A percentile compares a stretch with the other conserved stretches of the same genome.
phyloP scores from a whole-genome alignment of 352 stramenopile species.

The Saprolegnia diclina region DNA sequence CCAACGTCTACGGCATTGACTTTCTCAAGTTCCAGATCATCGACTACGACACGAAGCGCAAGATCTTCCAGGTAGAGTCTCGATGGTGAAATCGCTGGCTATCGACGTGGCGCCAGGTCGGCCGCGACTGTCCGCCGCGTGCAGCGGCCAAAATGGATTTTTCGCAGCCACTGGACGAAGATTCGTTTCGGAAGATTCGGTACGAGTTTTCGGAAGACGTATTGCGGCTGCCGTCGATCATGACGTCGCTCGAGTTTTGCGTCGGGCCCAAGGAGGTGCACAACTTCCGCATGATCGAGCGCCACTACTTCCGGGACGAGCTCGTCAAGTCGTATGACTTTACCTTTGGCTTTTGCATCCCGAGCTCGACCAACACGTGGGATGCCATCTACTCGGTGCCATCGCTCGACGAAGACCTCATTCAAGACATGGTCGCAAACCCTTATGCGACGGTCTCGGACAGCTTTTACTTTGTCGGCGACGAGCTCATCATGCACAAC shows the following conservation, averaged over 20 bases:
- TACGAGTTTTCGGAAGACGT: slow-evolving; percentile 94
- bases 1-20: slow-evolving; percentile 93
- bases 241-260: slow-evolving; percentile 89
- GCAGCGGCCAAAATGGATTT: slow-evolving; percentile 79
- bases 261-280: slow-evolving; percentile 87
- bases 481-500: slow-evolving; percentile 96
- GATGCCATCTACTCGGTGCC: slow-evolving; percentile 93
- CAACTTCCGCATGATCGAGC: slow-evolving; percentile 94
- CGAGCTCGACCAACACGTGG: slow-evolving; percentile 93
- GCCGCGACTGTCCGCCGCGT: slow-evolving; percentile 35
- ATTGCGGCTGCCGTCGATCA: slow-evolving; percentile 83
- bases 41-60: slow-evolving; percentile 92
- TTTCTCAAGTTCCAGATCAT: slow-evolving; percentile 94
- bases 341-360: slow-evolving; percentile 95
- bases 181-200: slow-evolving; percentile 89
- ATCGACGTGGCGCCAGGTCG: slow-evolving; percentile 36
- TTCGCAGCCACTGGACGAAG: slow-evolving; percentile 82
- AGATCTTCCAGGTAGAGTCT: slow-evolving; percentile 93
- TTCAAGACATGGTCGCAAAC: slow-evolving; percentile 91
- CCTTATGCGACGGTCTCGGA: slow-evolving; percentile 92
- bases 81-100: too few species aligned
- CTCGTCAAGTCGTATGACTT: slow-evolving; percentile 96
- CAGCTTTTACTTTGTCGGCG: slow-evolving; percentile 95
- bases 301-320: slow-evolving; percentile 94
- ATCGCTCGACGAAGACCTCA: slow-evolving; percentile 89